Percentiles rank a stretch among this genome's conserved stretches.
Conservation (phyloP, 306 rosid genomes). For the Malus sylvestris region DNA sequence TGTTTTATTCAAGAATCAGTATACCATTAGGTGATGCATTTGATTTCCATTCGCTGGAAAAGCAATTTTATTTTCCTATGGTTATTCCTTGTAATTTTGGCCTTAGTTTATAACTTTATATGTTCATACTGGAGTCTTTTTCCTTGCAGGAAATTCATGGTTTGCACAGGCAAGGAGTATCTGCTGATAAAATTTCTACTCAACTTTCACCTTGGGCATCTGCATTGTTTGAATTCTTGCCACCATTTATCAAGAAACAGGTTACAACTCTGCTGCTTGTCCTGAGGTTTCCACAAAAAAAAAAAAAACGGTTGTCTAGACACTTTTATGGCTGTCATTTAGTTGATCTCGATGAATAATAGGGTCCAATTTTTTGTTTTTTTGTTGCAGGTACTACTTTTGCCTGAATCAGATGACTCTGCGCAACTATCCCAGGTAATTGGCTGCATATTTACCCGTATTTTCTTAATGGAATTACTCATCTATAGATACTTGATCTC, state of each 20-base stretch:
- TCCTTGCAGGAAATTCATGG: conserved; percentile 81
- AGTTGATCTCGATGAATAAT: background rate
- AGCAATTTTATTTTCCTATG: background rate
- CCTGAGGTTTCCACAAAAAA: too few relatives aligned
- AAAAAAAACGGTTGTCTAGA: background rate
- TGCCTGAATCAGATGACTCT: conserved; percentile 97
- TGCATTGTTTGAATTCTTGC: conserved; percentile 90
- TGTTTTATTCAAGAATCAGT: background rate
- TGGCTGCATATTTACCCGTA: background rate
- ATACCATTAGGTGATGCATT: background rate
- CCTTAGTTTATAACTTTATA: background rate
- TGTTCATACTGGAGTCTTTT: conserved; percentile 12
- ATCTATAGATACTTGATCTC: conserved; percentile 17
- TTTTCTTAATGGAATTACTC: background rate
- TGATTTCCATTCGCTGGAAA: background rate
- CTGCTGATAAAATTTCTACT: conserved; percentile 55
- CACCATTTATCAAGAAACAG: conserved; percentile 88
- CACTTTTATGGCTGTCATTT: background rate
- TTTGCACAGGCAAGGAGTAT: conserved; percentile 69
- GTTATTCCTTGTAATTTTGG: background rate
- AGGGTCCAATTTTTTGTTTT: background rate
- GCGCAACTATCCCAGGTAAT: conserved; percentile 97
- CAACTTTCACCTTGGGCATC: conserved; percentile 99
- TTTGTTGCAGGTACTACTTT: conserved; percentile 67
- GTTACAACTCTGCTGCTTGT: conserved; percentile 15